Conservation (phyloP, 2,329 filamentous ascomycete genomes). For the Aureobasidium lini region DNA sequence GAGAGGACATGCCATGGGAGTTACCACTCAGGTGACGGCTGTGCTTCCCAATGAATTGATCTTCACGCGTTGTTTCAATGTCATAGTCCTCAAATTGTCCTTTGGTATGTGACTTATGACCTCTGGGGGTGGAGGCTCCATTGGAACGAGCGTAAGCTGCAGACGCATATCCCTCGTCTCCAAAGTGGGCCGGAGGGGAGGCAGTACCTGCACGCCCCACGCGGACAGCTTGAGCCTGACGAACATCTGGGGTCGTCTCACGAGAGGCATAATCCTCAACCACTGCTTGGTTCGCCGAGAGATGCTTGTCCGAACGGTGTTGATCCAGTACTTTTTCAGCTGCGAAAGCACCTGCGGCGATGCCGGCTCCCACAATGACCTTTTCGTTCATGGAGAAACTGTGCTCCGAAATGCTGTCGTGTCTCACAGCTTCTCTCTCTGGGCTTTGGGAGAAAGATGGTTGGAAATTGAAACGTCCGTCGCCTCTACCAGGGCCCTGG, state of each 20-base stretch:
- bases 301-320: conserved; percentile 1
- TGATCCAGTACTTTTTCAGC: background rate
- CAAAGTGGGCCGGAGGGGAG: conserved; percentile 11
- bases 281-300: background rate
- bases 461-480: background rate
- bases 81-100: conserved; percentile 20
- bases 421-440: background rate
- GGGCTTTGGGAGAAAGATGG: background rate
- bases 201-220: conserved; percentile 5
- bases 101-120: background rate
- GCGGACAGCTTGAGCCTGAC: conserved; percentile 11
- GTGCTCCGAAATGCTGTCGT: conserved; percentile 10
- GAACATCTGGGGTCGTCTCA: conserved; percentile 10
- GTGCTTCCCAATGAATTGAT: conserved; percentile 39
- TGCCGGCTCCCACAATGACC: conserved; percentile 9
- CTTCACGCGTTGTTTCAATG: conserved; percentile 43
- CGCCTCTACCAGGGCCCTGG: conserved; percentile 15
- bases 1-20: conserved; percentile 84
- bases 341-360: conserved; percentile 13
- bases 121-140: conserved; percentile 9
- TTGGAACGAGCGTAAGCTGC: conserved; percentile 17
- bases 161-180: conserved; percentile 18
- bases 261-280: conserved; percentile 14
- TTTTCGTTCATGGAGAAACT: background rate
- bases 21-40: conserved; percentile 72